Base-by-base conservation (phyloP, 2,329 filamentous ascomycete species). In the Nakataea oryzae region DNA sequence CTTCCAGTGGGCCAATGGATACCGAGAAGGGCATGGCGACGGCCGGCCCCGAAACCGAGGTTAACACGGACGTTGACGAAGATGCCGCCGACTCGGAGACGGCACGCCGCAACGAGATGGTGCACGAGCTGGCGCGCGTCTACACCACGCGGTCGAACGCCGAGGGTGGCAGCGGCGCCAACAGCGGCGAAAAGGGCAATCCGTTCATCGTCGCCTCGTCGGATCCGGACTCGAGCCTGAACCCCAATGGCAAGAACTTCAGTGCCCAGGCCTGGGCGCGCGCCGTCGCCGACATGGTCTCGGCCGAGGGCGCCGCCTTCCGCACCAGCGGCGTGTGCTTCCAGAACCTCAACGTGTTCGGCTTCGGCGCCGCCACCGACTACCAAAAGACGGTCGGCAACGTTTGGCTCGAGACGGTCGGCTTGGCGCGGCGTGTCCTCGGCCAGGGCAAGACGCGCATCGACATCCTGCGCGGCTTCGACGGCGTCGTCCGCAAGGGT, bases 381-480 rank as follows among this genome's bases (percentile, higher is more conserved):
- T 90, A 87, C 72, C 88, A 91, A 70, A 86, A 86, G 74, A 81
- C 86, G 65, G 84, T 88, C 32, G 76, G 74, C 65, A 88, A 88
- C 66, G 75, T 87, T 62, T 84, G 82, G 76, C 72, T 88, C 2
- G 81, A 83, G 59, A 67, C 73, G 0, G 73, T 72, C 1, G 75
- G 76, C 13, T 61, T 78, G n/a, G 69, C 74, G 1, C 78, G 79
- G 61, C 74, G 80, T 66, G 64, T 86, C 1, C 69, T 88, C 32
- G 82, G 82, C 3, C 67, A 80, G 65, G 79, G 79, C 54, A 75
- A 79, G 67, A 79, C 76, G 58, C 83, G 83, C 66, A 86, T 89
- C 66, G 85, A 91, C 68, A 91, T 91, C 67, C 74, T 91, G 64
- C 83, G 80, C 65, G 76, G 84, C 67, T 85, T 89, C 62, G 86